Base-by-base conservation (phyloP, 345 rosid genomes). In the Moricandia moricandioides region DNA sequence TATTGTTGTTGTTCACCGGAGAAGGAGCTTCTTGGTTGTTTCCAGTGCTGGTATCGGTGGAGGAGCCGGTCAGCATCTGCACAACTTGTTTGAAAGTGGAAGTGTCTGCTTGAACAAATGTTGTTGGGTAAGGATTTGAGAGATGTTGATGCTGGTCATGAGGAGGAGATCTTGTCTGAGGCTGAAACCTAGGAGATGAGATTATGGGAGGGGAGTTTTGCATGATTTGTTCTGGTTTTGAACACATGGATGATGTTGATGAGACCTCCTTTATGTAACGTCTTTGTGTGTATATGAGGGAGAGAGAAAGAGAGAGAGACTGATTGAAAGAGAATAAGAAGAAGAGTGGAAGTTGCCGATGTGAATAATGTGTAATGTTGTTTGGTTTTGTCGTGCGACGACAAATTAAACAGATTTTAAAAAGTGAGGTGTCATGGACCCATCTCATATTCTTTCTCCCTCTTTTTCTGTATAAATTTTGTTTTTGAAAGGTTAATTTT, bases 61-160 rank as follows among this genome's bases (percentile, higher is more conserved):
- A 63, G 3, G 94, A 87, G 94, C 97, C 98, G 13, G 98, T 91
- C 27, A 91, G 97, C 96, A 91, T 86, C 74, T 93, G 98, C 59
- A 93, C 98, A 40, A 93, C 98, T 59, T 91, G 97, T 78, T 89
- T 93, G 91, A 91, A 93, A 78, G 82, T 86, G 57, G 92, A 78
- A 59, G 97, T 80, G 85, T 93, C 96, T 1, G 96, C 96, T 69
- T 93, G 98, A 61, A 93, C 97, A 75, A 93, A 93, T 74, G 98
- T 91, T 17, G 98, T 93, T n/a, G 97, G 98, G 78, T 89, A 91
- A 71, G 98, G 98, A 80, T 85, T 91, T 16, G 91, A 67, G 45
- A 78, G 78, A 68, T 78, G 74, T 35, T 78, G 72, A 59, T 71
- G 78, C 78, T 92, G 79, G 90, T 88, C 87, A 89, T 91, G 86